Evolutionary conservation across 1,284 basidiomycete species (phyloP), one percentile per base, ranked within the genome.

Genomic region (Cryptococcus sp.): DNA sequence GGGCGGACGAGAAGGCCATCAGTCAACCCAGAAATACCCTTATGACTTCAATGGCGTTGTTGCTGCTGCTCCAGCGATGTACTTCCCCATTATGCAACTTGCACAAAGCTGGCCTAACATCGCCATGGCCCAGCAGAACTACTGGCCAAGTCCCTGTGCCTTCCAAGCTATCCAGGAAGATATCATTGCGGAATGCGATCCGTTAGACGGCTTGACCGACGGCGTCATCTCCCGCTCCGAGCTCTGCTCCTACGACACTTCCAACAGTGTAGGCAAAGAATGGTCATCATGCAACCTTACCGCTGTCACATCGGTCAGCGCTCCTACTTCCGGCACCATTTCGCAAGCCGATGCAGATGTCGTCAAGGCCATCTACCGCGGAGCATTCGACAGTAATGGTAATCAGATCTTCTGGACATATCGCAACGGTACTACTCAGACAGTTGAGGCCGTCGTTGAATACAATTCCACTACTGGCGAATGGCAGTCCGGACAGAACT

Each of bases 41-140:
- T 59, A 68, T 8, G 70, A 76, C 54, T 77, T 70, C 55, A 71
- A 77, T 55, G 75, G 73, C 26, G 54, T 73, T 20, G 38, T 77
- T 25, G 70, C 64, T 3, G 76, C 69, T 16, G 54, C 66, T 41
- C 75, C 75, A 7, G 74, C 71, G 2, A 56, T 64, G 46, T 52
- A 61, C 41, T 73, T 67, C 53, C 55, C 54, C 22, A 22, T 53
- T 19, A 25, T 40, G 8, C 47, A 55, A 26, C 34, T 55, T 17
- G 44, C 46, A 20, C 52, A 55, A 19, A 8, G 19, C 16, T 48
- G 38, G 40, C 22, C 48, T 23, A 46, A 50, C 23, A 40, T 59
- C 25, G 55, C 51, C 15, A 20, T 40, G 37, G 37, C 23, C 11
- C 34, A 46, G 34, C 38, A 25, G 4, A 49, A 50, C 55, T 34